Conservation (phyloP, 805 yeast species). For the Ogataea neopini region DNA sequence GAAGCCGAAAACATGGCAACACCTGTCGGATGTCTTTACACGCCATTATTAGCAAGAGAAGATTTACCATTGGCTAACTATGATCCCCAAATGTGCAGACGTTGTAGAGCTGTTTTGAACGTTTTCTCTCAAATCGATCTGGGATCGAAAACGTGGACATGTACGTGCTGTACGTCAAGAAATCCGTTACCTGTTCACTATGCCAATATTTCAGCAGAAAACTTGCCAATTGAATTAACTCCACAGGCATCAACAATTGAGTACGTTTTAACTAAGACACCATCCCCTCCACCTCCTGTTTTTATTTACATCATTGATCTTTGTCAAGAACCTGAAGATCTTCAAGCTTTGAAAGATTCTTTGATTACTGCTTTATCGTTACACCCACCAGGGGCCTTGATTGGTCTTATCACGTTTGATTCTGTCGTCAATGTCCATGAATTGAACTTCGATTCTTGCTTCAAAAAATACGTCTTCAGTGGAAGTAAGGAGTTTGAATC, state of each 20-base stretch:
- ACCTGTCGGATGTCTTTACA: slow-evolving; percentile 91
- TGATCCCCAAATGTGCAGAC: slow-evolving; percentile 83
- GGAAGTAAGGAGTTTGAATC: slow-evolving; percentile 79
- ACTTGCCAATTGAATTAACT: slow-evolving; percentile 78
- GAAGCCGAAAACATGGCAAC: slow-evolving; percentile 92
- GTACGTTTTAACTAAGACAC: slow-evolving; percentile 68
- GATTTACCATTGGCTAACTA: slow-evolving; percentile 77
- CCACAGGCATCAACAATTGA: slow-evolving; percentile 76
- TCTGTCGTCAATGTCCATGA: slow-evolving; percentile 91
- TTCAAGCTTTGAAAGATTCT: slow-evolving; percentile 80
- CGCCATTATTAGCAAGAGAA: slow-evolving; percentile 84
- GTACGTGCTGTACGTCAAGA: slow-evolving; percentile 78
- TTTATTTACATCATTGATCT: slow-evolving; percentile 84
- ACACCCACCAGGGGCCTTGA: slow-evolving; percentile 86
- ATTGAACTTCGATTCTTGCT: slow-evolving; percentile 59
- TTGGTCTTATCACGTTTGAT: slow-evolving; percentile 87
- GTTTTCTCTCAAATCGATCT: slow-evolving; percentile 84
- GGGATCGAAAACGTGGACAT: slow-evolving; percentile 75
- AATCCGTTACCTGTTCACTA: slow-evolving; percentile 84
- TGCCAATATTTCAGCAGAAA: slow-evolving; percentile 70
- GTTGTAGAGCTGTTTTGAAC: slow-evolving; percentile 83
- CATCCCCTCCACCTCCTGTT: slow-evolving; percentile 75
- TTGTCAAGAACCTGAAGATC: slow-evolving; percentile 86
- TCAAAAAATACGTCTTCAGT: slow-evolving; percentile 79
- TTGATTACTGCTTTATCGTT: slow-evolving; percentile 71